Evolutionary conservation across 2,329 filamentous ascomycete species (phyloP).

Genomic region (Fusarium denticulatum): DNA sequence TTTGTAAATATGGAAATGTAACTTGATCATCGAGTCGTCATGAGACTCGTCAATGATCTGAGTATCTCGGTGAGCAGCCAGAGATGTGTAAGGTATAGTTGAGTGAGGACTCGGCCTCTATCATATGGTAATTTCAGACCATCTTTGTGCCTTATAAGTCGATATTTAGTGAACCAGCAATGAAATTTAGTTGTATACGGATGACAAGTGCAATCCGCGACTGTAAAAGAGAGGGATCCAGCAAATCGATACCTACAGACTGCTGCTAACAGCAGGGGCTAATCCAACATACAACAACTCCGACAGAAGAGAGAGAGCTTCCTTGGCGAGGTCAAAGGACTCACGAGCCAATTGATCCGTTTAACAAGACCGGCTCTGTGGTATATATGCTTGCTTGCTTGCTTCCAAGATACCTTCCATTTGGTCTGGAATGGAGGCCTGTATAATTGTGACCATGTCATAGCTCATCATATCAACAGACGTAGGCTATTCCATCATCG

Average conservation of each 20-base stretch:
- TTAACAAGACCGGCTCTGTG: not conserved
- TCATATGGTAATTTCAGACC: not conserved
- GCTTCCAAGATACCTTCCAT: not conserved
- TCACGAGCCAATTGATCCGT: not conserved
- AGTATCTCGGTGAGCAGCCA: conserved; percentile 12
- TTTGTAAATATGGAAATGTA: conserved; percentile 11
- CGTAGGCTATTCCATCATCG: not conserved
- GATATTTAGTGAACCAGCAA: not conserved
- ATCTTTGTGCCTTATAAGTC: not conserved
- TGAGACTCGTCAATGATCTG: not conserved
- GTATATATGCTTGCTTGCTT: not conserved
- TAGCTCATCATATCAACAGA: not conserved
- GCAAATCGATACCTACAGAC: not conserved
- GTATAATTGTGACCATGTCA: not conserved
- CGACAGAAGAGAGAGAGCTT: not conserved
- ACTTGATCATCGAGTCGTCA: not conserved
- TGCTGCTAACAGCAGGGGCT: conserved; percentile 15
- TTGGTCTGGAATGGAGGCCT: not conserved
- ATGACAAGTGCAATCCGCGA: not conserved
- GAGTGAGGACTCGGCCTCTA: conserved; percentile 14
- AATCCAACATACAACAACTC: not conserved
- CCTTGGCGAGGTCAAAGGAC: not conserved
- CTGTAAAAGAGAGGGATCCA: not conserved
- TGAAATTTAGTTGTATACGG: not conserved
- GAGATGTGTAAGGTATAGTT: conserved; percentile 24